A percentile compares a stretch with the other conserved stretches of the same genome.
Evolutionary conservation across 2,329 filamentous ascomycete species (phyloP).

Genomic region (Ceratocystis cubensis): DNA sequence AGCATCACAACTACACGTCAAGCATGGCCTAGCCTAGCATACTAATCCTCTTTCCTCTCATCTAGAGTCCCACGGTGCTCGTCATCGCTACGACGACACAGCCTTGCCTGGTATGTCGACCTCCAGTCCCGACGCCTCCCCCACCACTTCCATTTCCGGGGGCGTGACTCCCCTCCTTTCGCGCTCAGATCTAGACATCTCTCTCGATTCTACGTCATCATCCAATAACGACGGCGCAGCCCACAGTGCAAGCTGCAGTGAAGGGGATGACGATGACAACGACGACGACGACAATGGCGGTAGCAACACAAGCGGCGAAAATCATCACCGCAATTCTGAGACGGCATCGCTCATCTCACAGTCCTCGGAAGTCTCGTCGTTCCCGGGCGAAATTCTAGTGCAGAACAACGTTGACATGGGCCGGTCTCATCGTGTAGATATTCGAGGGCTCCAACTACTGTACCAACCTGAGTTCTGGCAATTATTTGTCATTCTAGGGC

Average conservation of each 20-base stretch:
- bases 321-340: slow-evolving; percentile 44
- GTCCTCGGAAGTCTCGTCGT: slow-evolving; percentile 39
- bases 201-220: neutral
- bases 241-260: slow-evolving; percentile 8
- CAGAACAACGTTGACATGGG: slow-evolving; percentile 55
- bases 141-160: neutral
- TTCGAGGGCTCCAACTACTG: slow-evolving; percentile 69
- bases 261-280: slow-evolving; percentile 23
- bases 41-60: slow-evolving; percentile 11
- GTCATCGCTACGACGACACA: slow-evolving; percentile 19
- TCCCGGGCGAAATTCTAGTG: slow-evolving; percentile 39
- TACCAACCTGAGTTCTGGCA: slow-evolving; percentile 76
- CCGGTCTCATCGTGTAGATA: slow-evolving; percentile 74
- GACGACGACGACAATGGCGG: slow-evolving; percentile 23
- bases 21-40: neutral
- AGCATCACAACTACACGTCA: neutral
- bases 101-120: slow-evolving; percentile 48
- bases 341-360: slow-evolving; percentile 65
- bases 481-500: slow-evolving; percentile 71
- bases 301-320: slow-evolving; percentile 21
- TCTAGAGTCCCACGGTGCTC: slow-evolving; percentile 20
- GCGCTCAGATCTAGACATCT: neutral
- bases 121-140: slow-evolving; percentile 3
- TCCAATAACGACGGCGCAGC: slow-evolving; percentile 26
- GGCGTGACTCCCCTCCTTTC: neutral